Percentiles rank a stretch among this genome's conserved stretches.
phyloP scores from a whole-genome alignment of 371 early-diverging fungal genomes.

The Actinomucor elegans region DNA sequence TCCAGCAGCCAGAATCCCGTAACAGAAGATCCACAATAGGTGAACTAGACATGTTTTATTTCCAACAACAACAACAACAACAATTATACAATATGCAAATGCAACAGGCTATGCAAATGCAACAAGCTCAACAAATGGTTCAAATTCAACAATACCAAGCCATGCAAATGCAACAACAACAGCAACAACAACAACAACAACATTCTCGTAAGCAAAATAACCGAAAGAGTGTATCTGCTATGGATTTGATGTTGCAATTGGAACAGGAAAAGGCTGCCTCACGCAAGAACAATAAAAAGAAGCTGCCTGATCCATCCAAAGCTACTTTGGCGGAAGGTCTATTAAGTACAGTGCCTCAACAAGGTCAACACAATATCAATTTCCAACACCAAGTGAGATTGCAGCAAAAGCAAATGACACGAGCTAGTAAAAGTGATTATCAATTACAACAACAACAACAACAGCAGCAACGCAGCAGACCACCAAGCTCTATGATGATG shows the following conservation, averaged over 20 bases:
- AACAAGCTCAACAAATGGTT: constrained; percentile 33
- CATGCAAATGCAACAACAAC: constrained; percentile 25
- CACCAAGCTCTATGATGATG: constrained; percentile 11
- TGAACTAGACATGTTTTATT: constrained; percentile 37
- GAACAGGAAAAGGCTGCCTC: constrained; percentile 41
- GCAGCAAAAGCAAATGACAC: constrained; percentile 22
- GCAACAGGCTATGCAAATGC: constrained; percentile 32
- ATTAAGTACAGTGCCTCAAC: constrained; percentile 30
- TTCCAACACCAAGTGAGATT: constrained; percentile 34
- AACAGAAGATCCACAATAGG: constrained; percentile 29
- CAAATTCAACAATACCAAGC: constrained; percentile 37
- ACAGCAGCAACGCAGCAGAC: constrained; percentile 8
- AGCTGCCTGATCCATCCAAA: constrained; percentile 32
- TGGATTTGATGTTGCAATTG: constrained; percentile 45
- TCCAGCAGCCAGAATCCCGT: too few relatives aligned
- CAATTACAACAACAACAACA: constrained; percentile 8
- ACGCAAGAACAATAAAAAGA: constrained; percentile 28
- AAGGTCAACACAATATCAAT: constrained; percentile 34
- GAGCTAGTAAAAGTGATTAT: constrained; percentile 27
- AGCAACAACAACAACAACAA: constrained; percentile 19
- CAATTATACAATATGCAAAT: constrained; percentile 20
- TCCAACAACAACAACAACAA: constrained; percentile 27
- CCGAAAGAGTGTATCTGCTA: constrained; percentile 45
- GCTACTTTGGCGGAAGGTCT: constrained; percentile 36
- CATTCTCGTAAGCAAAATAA: constrained; percentile 18